These are phyloP conservation scores for Solanum gandarillasii DNA, from an alignment of 257 asterid species.

Conservation along the genomic window DNA sequence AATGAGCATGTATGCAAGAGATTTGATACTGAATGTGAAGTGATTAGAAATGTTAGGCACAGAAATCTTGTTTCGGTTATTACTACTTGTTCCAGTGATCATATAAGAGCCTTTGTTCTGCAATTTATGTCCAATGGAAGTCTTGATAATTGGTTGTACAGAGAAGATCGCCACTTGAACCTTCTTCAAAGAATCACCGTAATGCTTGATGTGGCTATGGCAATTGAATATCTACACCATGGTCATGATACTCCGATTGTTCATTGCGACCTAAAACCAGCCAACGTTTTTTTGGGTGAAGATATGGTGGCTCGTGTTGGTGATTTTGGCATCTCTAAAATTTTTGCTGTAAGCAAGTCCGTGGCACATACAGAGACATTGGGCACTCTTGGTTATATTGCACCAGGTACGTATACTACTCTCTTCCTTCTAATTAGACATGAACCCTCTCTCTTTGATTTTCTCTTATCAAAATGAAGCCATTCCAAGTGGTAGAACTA, in stretches of 20 bases:
- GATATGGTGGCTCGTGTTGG: background rate
- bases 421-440: background rate
- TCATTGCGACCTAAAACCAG: slow-evolving; percentile 28
- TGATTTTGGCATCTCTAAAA: background rate
- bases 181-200: slow-evolving; percentile 11
- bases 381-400: slow-evolving; percentile 28
- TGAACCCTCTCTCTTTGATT: background rate
- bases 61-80: slow-evolving; percentile 5
- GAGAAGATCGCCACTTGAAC: background rate
- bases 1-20: background rate
- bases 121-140: slow-evolving; percentile 29
- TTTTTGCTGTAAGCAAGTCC: background rate
- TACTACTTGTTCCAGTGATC: slow-evolving; percentile 15
- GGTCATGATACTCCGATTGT: slow-evolving; percentile 11
- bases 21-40: background rate
- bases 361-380: slow-evolving; percentile 11
- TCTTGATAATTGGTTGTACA: slow-evolving; percentile 18
- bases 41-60: background rate
- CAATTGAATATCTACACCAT: slow-evolving; percentile 28
- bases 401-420: slow-evolving; percentile 12
- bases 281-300: background rate
- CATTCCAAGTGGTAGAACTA: background rate
- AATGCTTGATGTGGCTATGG: slow-evolving; percentile 24
- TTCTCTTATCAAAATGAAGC: background rate
- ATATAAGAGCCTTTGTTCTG: slow-evolving; percentile 15